These are phyloP conservation scores for Aristolochia contorta DNA, from an alignment of 164 flowering plant species.

Conservation along the genomic window DNA sequence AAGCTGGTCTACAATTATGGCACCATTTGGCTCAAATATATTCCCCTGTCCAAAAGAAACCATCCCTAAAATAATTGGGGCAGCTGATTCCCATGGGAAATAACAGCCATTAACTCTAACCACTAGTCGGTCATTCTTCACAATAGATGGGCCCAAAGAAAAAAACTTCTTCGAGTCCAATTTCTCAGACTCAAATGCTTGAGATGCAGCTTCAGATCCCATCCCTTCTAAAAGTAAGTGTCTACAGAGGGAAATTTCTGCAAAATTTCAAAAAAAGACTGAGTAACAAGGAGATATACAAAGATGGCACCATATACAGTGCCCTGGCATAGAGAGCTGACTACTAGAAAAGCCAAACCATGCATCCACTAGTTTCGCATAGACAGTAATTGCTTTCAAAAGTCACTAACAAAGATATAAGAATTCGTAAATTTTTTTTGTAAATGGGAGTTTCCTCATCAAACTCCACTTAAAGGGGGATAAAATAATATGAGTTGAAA, in stretches of 20 bases:
- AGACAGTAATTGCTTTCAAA: too few relatives aligned
- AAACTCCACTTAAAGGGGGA: too few relatives aligned
- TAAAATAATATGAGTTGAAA: too few relatives aligned
- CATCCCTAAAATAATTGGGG: conserved; percentile 33
- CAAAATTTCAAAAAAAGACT: conserved; percentile 11
- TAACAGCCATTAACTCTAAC: conserved; percentile 34
- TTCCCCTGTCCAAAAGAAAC: conserved; percentile 25
- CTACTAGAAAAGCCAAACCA: too few relatives aligned
- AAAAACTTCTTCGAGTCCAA: conserved; percentile 30
- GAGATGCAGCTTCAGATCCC: conserved; percentile 53
- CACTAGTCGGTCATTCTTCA: conserved; percentile 37
- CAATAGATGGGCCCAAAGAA: conserved; percentile 27
- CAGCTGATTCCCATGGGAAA: conserved; percentile 42
- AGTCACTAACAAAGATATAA: too few relatives aligned
- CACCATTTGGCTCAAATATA: conserved; percentile 29
- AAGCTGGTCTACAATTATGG: conserved; percentile 31
- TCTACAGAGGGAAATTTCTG: conserved; percentile 50
- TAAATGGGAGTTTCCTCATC: too few relatives aligned
- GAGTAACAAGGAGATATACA: background rate
- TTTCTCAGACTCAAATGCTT: conserved; percentile 49
- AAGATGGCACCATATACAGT: too few relatives aligned
- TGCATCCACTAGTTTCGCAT: too few relatives aligned
- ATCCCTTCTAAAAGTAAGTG: conserved; percentile 46
- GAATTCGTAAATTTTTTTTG: too few relatives aligned
- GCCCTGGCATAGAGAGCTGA: too few relatives aligned